Evolutionary conservation across 1,284 basidiomycete genomes (phyloP), one percentile per base, ranked within the genome.

Genomic region (Ganoderma leucocontextum): DNA sequence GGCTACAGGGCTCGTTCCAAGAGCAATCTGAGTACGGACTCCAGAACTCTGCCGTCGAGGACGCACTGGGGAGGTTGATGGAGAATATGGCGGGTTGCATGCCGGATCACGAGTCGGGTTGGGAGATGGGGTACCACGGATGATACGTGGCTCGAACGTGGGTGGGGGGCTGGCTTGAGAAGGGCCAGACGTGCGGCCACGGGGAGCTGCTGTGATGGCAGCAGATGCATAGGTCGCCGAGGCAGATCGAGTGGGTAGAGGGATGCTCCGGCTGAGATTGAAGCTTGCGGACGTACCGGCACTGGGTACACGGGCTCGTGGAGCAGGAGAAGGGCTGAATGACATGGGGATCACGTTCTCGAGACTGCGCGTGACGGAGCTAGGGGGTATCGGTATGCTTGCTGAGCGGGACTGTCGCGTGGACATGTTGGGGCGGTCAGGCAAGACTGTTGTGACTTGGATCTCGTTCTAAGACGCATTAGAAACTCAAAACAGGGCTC

Each of bases 321-420:
- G 49, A n/a, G 64, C 55, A 73, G 78, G 63, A 75, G 70, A 35
- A n/a, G 85, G 78, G 36, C 81, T 78, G 73, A 88, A 85, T 5
- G 89, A 87, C 70, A 91, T 87, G 41, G 87, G 83, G 42, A 92
- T 86, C 60, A 87, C 83, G 63, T 85, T 85, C 76, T 93, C 88
- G 70, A 91, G 85, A 70, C 86, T 87, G 67, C 89, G 84, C 67
- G 82, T 79, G 36, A 86, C 81, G 29, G 85, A 82, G 19, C 82
- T 81, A 19, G 84, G 82, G 19, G 87, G 87, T 66, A 90, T 87
- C 42, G 90, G 87, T 75, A 91, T 90, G 74, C 85, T 90, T 29
- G 89, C 82, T 0, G 89, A 87, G 77, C 89, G 86, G 13, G 86
- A 81, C 60, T 85, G 85, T 52, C 71, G 67, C 17, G 71, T 49